Evolutionary conservation across 106 monocot species (phyloP).

Genomic region (Apostasia ramifera): DNA sequence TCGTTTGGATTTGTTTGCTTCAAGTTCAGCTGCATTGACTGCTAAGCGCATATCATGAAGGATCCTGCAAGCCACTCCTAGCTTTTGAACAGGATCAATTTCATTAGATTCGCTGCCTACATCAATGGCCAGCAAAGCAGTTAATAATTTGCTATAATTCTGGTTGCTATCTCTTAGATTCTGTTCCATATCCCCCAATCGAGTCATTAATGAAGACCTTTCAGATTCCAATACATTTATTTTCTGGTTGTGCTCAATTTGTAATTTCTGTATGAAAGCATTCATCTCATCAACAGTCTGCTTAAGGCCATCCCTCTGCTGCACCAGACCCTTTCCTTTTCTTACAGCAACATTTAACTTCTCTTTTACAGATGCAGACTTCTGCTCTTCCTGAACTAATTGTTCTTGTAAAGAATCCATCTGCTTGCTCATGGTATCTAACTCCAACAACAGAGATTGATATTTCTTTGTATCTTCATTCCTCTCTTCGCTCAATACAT

Average conservation of each 20-base stretch:
- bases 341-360: conserved; percentile 93
- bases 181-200: conserved; percentile 36
- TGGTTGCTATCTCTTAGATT: conserved; percentile 28
- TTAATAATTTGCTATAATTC: conserved; percentile 31
- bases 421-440: conserved; percentile 45
- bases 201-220: conserved; percentile 41
- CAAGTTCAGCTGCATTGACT: conserved; percentile 39
- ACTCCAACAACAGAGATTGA: conserved; percentile 37
- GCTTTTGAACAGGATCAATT: conserved; percentile 53
- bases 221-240: conserved; percentile 43
- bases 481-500: conserved; percentile 46
- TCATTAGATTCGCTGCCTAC: conserved; percentile 20
- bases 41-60: conserved; percentile 36
- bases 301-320: conserved; percentile 89
- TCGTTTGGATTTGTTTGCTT: conserved; percentile 70
- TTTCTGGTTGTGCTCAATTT: conserved; percentile 43
- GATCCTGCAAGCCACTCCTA: conserved; percentile 42
- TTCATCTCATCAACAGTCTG: conserved; percentile 61
- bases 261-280: conserved; percentile 25
- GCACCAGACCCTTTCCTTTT: conserved; percentile 92
- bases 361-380: conserved; percentile 59
- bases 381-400: conserved; percentile 72
- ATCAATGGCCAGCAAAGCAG: conserved; percentile 45
- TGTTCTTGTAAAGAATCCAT: conserved; percentile 59
- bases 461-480: conserved; percentile 32